Percentiles rank a stretch among this genome's conserved stretches.
phyloP scores from a whole-genome alignment of 805 yeast genomes.

The Zygosaccharomyces bailii region DNA sequence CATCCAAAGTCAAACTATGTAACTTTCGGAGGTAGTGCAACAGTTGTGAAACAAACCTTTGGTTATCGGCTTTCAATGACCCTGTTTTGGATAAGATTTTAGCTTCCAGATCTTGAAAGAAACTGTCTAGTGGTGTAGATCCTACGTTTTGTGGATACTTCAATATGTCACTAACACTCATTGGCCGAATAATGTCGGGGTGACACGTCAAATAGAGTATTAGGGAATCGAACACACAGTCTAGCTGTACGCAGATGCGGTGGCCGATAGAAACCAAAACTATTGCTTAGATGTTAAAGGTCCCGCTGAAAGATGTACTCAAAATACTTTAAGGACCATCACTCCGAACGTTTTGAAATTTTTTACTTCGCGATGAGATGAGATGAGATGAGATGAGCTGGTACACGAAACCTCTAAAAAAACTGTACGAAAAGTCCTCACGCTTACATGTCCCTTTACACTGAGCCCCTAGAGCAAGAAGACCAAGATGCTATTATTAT shows the following conservation, averaged over 20 bases:
- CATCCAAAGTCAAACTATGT: conserved; percentile 13
- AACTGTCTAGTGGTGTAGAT: conserved; percentile 35
- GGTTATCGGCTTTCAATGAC: conserved; percentile 10
- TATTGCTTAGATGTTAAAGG: too few relatives aligned
- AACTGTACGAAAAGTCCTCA: neutral
- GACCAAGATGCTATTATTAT: conserved; percentile 78
- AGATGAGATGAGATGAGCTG: conserved; percentile 9
- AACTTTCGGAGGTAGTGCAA: conserved; percentile 16
- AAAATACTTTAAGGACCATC: conserved; percentile 1
- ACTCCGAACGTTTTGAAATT: conserved; percentile 14
- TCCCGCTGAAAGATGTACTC: neutral
- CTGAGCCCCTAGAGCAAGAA: conserved; percentile 51
- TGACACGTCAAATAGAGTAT: too few relatives aligned
- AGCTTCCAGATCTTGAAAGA: conserved; percentile 26
- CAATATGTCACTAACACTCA: conserved; percentile 1
- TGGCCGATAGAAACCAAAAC: too few relatives aligned
- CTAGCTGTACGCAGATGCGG: too few relatives aligned
- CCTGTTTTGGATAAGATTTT: conserved; percentile 18
- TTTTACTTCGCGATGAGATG: conserved; percentile 11
- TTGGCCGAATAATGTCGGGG: neutral
- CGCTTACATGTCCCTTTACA: conserved; percentile 28
- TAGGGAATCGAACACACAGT: too few relatives aligned
- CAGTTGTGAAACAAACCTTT: conserved; percentile 22
- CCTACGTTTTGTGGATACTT: conserved; percentile 33
- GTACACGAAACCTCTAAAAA: neutral